Evolutionary conservation across 2,329 filamentous ascomycete species (phyloP), one percentile per base, ranked within the genome.

Genomic region (Ceratocystiopsis brevicomis): DNA sequence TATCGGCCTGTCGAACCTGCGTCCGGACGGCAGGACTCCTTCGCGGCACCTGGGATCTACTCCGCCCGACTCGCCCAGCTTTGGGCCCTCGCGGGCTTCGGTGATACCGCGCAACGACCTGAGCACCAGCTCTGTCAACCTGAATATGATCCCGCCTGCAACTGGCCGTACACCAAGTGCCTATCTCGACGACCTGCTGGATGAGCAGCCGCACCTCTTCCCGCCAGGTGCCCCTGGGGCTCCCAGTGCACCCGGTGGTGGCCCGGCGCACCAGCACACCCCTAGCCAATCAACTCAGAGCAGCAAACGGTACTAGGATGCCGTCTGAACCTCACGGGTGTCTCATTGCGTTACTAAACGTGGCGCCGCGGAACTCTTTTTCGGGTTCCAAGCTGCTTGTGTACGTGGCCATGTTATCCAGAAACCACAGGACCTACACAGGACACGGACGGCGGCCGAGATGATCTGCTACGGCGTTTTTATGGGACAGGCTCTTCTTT

Each of bases 131-230:
- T 78, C 76, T 5, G 56, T 87, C 48, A 80, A 76, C 51, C 66
- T 80, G 45, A 74, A 70, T 48, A 66, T 80, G 45, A 74, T 69
- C 48, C 67, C 73, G 44, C 69, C 78, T 3, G 67, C 75, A 14
- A 78, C 75, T 43, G 76, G 76, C 45, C 69, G 87, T 45, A 81
- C 86, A 15, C 88, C 88, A 0, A 93, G 84, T 57, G 83, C 85
- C 16, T 94, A 86, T 57, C 66, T 96, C 36, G 87, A 96, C 47
- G 86, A 95, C 57, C 61, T 96, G 41, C 79, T 95, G 48, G 84
- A 86, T 54, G 82, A 81, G 49, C 78, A 86, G 54, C 65, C 68
- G 6, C 62, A 63, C 35, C 58, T 61, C 50, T 63, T 73, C 43
- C 69, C 69, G 12, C 64, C 68, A 3, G 45, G 32, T n/a, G 32